Base-by-base conservation (phyloP, 108 stramenopile species). In the Discostella stelligeroides region DNA sequence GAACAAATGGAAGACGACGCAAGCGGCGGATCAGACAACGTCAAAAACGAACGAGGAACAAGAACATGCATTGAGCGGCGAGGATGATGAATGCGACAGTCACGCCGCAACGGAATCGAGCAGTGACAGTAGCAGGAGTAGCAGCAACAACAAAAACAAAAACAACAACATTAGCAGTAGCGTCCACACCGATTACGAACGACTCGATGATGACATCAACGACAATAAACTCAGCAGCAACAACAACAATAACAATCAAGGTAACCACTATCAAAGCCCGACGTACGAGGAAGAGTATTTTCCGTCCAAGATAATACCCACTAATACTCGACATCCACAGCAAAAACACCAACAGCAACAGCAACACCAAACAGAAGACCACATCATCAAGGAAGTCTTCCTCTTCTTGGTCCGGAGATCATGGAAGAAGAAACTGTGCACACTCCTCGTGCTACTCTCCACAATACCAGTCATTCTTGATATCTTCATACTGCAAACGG, bases 361-460 rank as follows among this genome's bases (percentile, higher is more conserved):
- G 0, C 13, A 9, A 9, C 25, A 12, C 1, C 53, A 11, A 20
- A 15, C 51, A 27, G 49, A 24, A 20, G 7, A 14, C 4, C 57
- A 58, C 57, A 58, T 58, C 10, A 37, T 37, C 39, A 58, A 41
- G 34, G 64, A 66, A 66, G 27, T 66, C 18, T 66, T 53, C 34
- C n/a, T 28, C 18, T 53, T 53, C 48, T 51, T 66, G 15, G 49
- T 37, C 34, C 37, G 40, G 21, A 68, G 76, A 13, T 76, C 76
- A 17, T 63, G 68, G 54, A 69, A 58, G 54, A 76, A 76, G 54
- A 69, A 76, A 50, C 60, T 76, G 0, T 7, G 68, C 6, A 70
- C 76, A 0, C n/a, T 68, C 46, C 28, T 76, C 7, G 68, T 76
- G 0, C 51, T 68, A 13, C 14, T 63, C 13, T 63, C 76, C 0